These are phyloP conservation scores for Fragaria iinumae DNA, from an alignment of 306 rosid genomes.

Conservation along the genomic window DNA sequence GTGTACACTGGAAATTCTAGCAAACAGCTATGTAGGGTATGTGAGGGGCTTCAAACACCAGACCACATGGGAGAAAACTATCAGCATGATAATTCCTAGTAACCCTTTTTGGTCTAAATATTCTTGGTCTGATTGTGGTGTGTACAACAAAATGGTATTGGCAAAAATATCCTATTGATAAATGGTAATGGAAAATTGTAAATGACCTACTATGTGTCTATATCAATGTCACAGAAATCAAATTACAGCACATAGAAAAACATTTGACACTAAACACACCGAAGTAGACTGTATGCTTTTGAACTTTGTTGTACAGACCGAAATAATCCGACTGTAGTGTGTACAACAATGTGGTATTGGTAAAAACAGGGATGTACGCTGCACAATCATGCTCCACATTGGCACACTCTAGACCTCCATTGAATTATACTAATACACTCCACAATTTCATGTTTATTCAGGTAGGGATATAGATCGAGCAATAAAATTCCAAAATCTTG, in stretches of 20 bases:
- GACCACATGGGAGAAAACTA: neutral
- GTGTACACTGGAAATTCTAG: neutral
- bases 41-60: neutral
- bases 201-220: no score
- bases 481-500: neutral
- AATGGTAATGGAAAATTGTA: no score
- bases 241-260: no score
- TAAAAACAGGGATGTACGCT: neutral
- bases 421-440: neutral
- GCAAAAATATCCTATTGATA: no score
- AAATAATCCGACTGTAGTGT: no score
- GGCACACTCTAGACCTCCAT: neutral
- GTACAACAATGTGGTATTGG: neutral
- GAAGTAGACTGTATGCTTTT: no score
- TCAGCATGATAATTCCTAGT: neutral
- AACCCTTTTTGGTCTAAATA: neutral
- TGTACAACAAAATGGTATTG: neutral
- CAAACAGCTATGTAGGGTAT: neutral
- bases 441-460: neutral
- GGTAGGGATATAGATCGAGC: neutral
- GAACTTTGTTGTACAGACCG: no score
- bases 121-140: neutral
- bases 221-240: no score
- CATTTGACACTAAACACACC: no score
- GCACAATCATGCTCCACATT: neutral